Percentiles rank a stretch among this genome's conserved stretches.
These are phyloP conservation scores for Moesziomyces sp. DNA, from an alignment of 1,284 basidiomycete genomes.

Conservation along the genomic window DNA sequence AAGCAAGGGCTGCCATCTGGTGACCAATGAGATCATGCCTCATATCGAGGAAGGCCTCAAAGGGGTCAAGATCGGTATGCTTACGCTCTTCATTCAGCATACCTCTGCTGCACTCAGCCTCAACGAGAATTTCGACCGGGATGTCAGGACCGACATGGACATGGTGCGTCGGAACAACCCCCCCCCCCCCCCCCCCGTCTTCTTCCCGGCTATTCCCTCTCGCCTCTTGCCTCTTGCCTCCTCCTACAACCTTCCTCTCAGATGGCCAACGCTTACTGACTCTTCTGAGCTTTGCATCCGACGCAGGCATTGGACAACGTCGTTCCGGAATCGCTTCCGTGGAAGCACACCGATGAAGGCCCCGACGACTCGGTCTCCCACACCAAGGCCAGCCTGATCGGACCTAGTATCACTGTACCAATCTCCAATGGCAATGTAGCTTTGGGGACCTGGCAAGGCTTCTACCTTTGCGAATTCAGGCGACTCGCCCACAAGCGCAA, in stretches of 20 bases:
- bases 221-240: too few relatives aligned
- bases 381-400: conserved; percentile 85
- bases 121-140: conserved; percentile 84
- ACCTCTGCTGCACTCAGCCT: conserved; percentile 88
- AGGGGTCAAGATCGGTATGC: conserved; percentile 58
- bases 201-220: too few relatives aligned
- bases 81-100: conserved; percentile 78
- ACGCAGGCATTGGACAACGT: conserved; percentile 75
- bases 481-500: conserved; percentile 75
- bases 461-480: conserved; percentile 82
- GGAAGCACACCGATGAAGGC: conserved; percentile 87
- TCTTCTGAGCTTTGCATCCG: too few relatives aligned
- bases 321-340: conserved; percentile 85
- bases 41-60: conserved; percentile 81
- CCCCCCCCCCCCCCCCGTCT: too few relatives aligned
- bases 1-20: conserved; percentile 78
- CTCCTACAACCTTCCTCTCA: too few relatives aligned
- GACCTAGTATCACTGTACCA: conserved; percentile 82
- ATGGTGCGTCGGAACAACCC: conserved; percentile 68
- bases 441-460: conserved; percentile 90
- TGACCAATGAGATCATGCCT: conserved; percentile 80
- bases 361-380: conserved; percentile 74
- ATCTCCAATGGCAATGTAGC: conserved; percentile 84
- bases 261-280: too few relatives aligned
- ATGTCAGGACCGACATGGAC: conserved; percentile 71